phyloP scores from a whole-genome alignment of 768 basidiomycete species.

The Gloeostereum incarnatum region DNA sequence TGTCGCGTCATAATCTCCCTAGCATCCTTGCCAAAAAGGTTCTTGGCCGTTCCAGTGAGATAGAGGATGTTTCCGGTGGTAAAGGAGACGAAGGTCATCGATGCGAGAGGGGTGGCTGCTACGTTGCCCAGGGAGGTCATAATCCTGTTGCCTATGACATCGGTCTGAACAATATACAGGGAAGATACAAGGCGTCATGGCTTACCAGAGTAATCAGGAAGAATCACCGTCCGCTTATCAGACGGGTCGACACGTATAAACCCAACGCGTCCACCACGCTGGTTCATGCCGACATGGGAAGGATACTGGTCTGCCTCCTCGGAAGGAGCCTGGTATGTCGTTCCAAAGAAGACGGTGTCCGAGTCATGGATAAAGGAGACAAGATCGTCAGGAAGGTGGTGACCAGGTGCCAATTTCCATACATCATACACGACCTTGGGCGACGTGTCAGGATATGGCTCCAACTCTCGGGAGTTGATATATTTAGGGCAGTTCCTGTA shows the following conservation, averaged over 20 bases:
- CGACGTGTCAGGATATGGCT: constrained; percentile 27
- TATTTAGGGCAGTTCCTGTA: constrained; percentile 66
- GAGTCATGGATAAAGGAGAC: constrained; percentile 35
- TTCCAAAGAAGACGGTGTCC: constrained; percentile 50
- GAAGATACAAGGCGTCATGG: neutral
- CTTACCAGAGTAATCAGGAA: constrained; percentile 55
- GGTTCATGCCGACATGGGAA: constrained; percentile 55
- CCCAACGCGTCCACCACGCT: constrained; percentile 54
- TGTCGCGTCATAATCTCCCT: constrained; percentile 46
- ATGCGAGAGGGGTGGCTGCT: constrained; percentile 44
- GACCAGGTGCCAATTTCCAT: constrained; percentile 20
- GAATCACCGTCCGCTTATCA: constrained; percentile 42
- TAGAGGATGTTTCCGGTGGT: constrained; percentile 49
- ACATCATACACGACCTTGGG: constrained; percentile 27
- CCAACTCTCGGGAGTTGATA: constrained; percentile 46
- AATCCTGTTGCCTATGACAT: constrained; percentile 41
- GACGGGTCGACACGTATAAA: constrained; percentile 50
- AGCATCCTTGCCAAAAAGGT: constrained; percentile 37
- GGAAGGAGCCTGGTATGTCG: constrained; percentile 31
- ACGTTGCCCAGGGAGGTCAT: constrained; percentile 61
- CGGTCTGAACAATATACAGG: neutral
- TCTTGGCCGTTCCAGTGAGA: constrained; percentile 47
- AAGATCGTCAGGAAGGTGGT: constrained; percentile 39
- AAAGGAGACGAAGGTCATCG: constrained; percentile 48
- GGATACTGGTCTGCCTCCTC: constrained; percentile 32